phyloP scores from a whole-genome alignment of 2,329 filamentous ascomycete genomes.

The Fusarium musae region DNA sequence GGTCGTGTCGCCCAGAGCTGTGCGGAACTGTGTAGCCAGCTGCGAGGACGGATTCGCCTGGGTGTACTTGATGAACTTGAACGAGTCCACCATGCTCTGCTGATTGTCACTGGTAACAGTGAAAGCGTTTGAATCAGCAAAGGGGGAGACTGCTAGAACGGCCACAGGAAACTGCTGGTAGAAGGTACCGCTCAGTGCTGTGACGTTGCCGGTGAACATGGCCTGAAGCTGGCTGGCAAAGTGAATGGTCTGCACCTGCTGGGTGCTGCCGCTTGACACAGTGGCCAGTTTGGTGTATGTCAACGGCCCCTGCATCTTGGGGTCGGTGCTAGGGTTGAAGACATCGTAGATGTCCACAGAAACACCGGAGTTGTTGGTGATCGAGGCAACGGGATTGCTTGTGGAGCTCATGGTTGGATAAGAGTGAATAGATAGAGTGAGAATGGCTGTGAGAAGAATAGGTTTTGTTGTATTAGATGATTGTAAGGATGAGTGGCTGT shows the following conservation, averaged over 20 bases:
- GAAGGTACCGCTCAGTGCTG: background rate
- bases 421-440: too few species aligned
- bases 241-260: background rate
- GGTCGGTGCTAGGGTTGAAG: background rate
- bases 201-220: background rate
- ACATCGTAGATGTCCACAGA: constrained; percentile 2
- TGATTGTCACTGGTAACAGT: background rate
- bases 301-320: background rate
- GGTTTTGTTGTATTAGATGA: background rate
- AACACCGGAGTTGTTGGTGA: background rate
- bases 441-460: background rate
- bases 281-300: background rate
- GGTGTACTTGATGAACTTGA: constrained; percentile 8
- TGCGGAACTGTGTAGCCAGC: background rate
- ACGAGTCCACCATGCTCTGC: constrained; percentile 1
- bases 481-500: background rate
- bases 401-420: background rate
- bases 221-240: background rate
- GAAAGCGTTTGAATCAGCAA: background rate
- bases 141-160: rapidly evolving
- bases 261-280: background rate
- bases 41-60: background rate
- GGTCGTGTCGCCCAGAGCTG: background rate
- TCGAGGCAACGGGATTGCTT: background rate
- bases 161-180: background rate